Base-by-base conservation (phyloP, 345 rosid genomes). In the Euphorbia lathyris region DNA sequence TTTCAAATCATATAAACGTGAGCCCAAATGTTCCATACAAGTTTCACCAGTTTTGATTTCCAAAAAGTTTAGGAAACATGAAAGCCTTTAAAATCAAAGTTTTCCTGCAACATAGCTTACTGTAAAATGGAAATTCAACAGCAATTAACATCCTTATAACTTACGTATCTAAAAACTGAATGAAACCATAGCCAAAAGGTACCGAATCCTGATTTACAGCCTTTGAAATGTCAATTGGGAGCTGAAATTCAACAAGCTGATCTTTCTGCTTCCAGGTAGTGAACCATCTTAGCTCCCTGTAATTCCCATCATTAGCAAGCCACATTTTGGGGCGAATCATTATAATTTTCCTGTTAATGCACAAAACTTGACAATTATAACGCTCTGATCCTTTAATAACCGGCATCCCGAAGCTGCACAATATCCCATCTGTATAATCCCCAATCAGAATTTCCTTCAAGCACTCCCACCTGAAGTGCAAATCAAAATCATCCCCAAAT, bases 241-340 rank as follows among this genome's bases (percentile, higher is more conserved):
- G 92, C 67, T 79, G 93, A 79, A 95, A 88, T 20, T 92, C 97
- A 26, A 76, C 88, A 25, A 95, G 96, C 62, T 86, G 86, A 63
- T 86, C 82, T 38, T 80, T 83, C 77, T 83, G 93, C 79, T 95
- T 95, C 99, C 98, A 95, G 19, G 92, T 80, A 0, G 99, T 92
- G 72, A 95, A 95, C 99, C 99, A 95, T 8, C 99, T 73, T 1
- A 95, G 91, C 78, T 95, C 99, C 70, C 99, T 83, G 69, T 95
- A 92, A 81, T 95, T 95, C 11, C 99, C 99, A 79, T 95, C 98
- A 63, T 95, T 95, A 30, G 97, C 99, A 50, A 95, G 98, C 91
- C 98, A 95, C 89, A 95, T 73, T 73, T 95, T 95, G 9, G 99
- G 98, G 51, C 98, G 89, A 40, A 95, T 87, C 97, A 92, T 87